Evolutionary conservation across 1,284 basidiomycete genomes (phyloP), one percentile per base, ranked within the genome.

Genomic region (Phlebopus sp.): DNA sequence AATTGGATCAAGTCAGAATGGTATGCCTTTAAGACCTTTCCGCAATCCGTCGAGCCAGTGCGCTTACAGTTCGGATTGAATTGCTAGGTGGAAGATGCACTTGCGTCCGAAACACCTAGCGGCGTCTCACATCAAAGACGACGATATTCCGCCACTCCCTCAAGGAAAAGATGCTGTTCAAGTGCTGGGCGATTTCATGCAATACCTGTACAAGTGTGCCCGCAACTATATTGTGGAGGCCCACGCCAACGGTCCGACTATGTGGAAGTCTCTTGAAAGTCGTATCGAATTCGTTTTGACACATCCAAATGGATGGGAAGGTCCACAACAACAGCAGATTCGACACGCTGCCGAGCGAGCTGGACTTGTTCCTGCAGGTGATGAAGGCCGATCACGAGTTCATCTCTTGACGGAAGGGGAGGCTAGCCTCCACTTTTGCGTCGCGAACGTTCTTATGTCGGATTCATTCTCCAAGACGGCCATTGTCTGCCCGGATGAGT

Each of bases 81-180:
- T n/a, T n/a, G n/a, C n/a, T 19, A 82, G 80, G 81, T 82, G 81
- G 68, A 82, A 82, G 52, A 64, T 83, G 1, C 72, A 80, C 52
- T 58, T 83, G 13, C 72, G 75, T 4, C 69, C 76, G 3, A 54
- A 58, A 21, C 61, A 66, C 8, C 50, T 69, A 41, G 52, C 49
- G 41, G 52, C 54, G 21, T 49, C 53, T 25, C 56, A 59, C 40
- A 58, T 62, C 43, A 57, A 53, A 14, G 46, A 58, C 27, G 43
- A 52, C 1, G 56, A 68, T 5, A 63, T 79, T 8, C 73, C 71
- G 0, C 67, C 73, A 2, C 67, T 83, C 1, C 80, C 81, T 0
- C 49, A 48, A 1, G 61, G 69, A 18, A 79, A 76, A 59, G 65
- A 59, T 0, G 70, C 72, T 0, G 50, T 73, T 0, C 69, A 75